These are phyloP conservation scores for Penicillium sp. DNA, from an alignment of 2,329 filamentous ascomycete genomes.

Conservation along the genomic window DNA sequence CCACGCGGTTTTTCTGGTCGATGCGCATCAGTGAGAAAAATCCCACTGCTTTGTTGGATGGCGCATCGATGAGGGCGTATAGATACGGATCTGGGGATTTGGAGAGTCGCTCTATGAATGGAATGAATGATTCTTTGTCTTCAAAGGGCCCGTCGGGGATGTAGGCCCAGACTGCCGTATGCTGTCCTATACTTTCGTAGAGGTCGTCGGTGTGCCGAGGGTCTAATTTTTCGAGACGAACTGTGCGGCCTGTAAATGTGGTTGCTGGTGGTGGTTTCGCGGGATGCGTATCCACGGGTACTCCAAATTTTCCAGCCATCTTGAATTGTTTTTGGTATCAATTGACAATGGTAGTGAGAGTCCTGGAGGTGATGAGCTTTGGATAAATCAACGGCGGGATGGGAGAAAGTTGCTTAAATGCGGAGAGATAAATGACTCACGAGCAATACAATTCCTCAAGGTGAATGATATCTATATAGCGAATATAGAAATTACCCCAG, in stretches of 20 bases:
- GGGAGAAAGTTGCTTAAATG: neutral
- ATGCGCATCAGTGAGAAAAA: conserved; percentile 45
- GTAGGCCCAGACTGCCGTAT: conserved; percentile 38
- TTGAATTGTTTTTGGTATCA: neutral
- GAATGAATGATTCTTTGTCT: conserved; percentile 29
- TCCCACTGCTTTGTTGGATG: conserved; percentile 11
- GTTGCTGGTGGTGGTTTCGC: conserved; percentile 9
- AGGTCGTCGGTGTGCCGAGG: conserved; percentile 21
- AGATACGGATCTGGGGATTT: conserved; percentile 36
- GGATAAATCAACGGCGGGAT: neutral
- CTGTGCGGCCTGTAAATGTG: conserved; percentile 10
- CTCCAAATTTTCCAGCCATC: conserved; percentile 2
- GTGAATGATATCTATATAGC: neutral
- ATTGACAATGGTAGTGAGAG: neutral
- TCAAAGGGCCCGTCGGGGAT: conserved; percentile 34
- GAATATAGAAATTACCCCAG: neutral
- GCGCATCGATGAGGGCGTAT: conserved; percentile 43
- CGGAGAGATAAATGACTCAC: neutral
- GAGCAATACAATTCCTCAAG: neutral
- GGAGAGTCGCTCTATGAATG: conserved; percentile 20
- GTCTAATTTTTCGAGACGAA: conserved; percentile 22
- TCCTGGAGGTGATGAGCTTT: neutral
- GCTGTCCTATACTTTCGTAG: conserved; percentile 20
- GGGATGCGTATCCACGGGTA: conserved; percentile 3
- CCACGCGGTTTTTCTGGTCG: conserved; percentile 47